These are phyloP conservation scores for Trichomonas tenax DNA, from an alignment of 208 protist genomes.

Conservation along the genomic window DNA sequence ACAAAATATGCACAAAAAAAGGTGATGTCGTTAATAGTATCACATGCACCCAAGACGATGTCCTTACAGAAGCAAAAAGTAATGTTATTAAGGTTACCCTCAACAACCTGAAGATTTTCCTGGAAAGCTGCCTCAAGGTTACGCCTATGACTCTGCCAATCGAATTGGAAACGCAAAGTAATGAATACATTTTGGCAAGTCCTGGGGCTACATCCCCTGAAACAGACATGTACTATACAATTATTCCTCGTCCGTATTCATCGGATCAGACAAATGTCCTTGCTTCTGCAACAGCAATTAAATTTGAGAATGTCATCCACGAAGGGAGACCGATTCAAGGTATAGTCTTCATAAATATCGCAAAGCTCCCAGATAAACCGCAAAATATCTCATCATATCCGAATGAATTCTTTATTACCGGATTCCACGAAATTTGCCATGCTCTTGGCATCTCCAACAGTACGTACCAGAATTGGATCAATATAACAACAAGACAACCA, in stretches of 20 bases:
- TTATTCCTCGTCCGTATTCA: not conserved
- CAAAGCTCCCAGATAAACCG: not conserved
- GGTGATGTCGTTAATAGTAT: not conserved
- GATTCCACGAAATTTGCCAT: not conserved
- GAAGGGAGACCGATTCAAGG: not conserved
- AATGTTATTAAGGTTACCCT: not conserved
- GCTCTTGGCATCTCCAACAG: not conserved
- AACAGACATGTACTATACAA: not conserved
- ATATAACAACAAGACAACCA: not conserved
- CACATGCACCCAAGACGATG: not conserved
- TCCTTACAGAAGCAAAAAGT: not conserved
- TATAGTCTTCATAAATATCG: not conserved
- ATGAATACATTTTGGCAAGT: not conserved
- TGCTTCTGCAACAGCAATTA: not conserved
- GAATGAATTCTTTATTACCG: not conserved
- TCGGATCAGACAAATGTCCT: not conserved
- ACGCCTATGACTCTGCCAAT: not conserved
- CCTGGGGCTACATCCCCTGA: not conserved
- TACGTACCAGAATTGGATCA: not conserved
- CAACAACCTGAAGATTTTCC: not conserved
- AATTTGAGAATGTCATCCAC: too few species aligned
- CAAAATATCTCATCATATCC: not conserved
- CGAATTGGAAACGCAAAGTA: not conserved
- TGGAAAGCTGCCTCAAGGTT: not conserved
- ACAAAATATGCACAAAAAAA: not conserved